Evolutionary conservation across 2,329 filamentous ascomycete genomes (phyloP), one percentile per base, ranked within the genome.

Genomic region (Colletotrichum sp.): DNA sequence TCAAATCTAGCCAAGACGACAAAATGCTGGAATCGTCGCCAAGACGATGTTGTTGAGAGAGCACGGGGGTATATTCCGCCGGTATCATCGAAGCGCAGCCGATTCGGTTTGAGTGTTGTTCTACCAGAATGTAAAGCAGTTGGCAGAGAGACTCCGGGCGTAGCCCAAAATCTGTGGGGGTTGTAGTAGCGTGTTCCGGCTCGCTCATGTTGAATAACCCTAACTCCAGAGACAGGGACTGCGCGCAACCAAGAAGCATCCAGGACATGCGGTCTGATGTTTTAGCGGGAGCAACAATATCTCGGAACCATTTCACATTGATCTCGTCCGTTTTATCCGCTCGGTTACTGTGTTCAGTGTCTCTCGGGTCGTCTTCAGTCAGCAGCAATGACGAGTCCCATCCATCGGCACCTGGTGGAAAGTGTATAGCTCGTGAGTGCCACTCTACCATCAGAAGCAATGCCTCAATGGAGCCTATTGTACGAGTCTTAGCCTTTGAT

Each of bases 261-360:
- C 90, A 92, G 1, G 90, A 91, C 89, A 92, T 91, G 4, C 89
- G 86, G 78, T 91, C 90, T 0, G 88, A 91, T 71, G 88, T 83
- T 74, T 87, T 87, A 3, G 89, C 88, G 3, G 89, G 89, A 55
- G 90, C 86, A 55, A 90, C 87, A 43, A 91, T 89, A 77, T 90
- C 89, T 63, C 89, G 86, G 2, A 89, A 82, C 87, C 89, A 90
- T 34, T 55, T 67, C 4, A 43, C 55, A 10, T 43, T 52, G 15
- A 57, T 57, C 24, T 57, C 52, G 52, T 57, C 52, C 18, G 63
- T 63, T 18, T 55, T 36, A 5, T 68, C 52, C 24, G 66, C 74
- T 21, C 48, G 48, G n/a, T 64, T 59, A 18, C 26, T 68, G 16
- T 36, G 43, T 18, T 21, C 34, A 15, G 79, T 75, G 2, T 81